These are phyloP conservation scores for Orbilia ellipsospora DNA, from an alignment of 2,329 filamentous ascomycete species.

Conservation along the genomic window DNA sequence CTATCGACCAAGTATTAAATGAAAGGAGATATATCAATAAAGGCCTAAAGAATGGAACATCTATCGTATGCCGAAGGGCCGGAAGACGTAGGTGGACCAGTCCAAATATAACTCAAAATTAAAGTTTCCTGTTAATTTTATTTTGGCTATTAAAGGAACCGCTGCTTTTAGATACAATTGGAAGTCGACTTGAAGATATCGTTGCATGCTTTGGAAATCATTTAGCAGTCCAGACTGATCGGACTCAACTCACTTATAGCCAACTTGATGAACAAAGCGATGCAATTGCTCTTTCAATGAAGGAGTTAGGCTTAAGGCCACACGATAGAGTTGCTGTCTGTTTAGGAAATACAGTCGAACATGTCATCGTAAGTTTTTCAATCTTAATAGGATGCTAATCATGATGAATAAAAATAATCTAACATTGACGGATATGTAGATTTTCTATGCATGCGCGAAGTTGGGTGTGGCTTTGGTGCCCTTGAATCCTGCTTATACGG, in stretches of 20 bases:
- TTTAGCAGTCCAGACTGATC: conserved; percentile 72
- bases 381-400: too few species aligned
- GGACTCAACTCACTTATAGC: conserved; percentile 75
- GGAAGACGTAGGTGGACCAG: too few species aligned
- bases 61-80: too few species aligned
- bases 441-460: conserved; percentile 80
- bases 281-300: conserved; percentile 76
- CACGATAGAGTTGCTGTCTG: conserved; percentile 87
- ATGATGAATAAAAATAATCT: too few species aligned
- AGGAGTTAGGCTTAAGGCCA: conserved; percentile 76
- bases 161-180: conserved; percentile 20
- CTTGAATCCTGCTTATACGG: conserved; percentile 90
- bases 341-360: conserved; percentile 87
- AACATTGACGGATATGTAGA: not conserved
- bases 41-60: too few species aligned
- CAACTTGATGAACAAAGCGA: conserved; percentile 80
- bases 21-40: too few species aligned
- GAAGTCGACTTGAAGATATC: not conserved
- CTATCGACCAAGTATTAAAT: too few species aligned
- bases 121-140: too few species aligned
- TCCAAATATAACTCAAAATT: too few species aligned
- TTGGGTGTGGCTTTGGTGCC: conserved; percentile 86
- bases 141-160: conserved; percentile 1
- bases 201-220: conserved; percentile 60
- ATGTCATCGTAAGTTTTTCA: conserved; percentile 74